Percentiles rank a stretch among this genome's conserved stretches.
Evolutionary conservation across 495 filamentous ascomycete species (phyloP).

Genomic region (Xylaria telfairii): DNA sequence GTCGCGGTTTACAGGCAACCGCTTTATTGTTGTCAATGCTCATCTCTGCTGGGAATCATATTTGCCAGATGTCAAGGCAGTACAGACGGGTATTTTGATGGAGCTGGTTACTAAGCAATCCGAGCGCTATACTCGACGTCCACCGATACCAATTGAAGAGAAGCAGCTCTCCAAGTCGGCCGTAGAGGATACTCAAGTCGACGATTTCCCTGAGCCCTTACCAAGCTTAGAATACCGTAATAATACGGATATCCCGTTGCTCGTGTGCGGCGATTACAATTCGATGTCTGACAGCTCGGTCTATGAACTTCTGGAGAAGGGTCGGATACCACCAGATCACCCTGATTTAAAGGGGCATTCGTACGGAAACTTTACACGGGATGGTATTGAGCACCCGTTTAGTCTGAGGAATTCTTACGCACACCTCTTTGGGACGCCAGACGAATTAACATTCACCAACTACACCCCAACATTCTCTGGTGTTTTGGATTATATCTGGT

Average conservation of each 20-base stretch:
- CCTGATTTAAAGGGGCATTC: conserved; percentile 70
- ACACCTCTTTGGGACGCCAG: conserved; percentile 65
- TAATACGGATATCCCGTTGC: conserved; percentile 84
- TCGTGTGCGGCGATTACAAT: conserved; percentile 97
- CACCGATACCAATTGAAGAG: conserved; percentile 68
- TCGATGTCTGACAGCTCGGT: conserved; percentile 83
- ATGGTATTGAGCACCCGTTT: conserved; percentile 94
- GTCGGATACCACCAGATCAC: conserved; percentile 73
- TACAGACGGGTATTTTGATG: conserved; percentile 94
- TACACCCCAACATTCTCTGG: conserved; percentile 90
- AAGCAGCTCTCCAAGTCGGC: conserved; percentile 76
- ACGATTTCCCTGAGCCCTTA: conserved; percentile 53
- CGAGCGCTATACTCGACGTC: conserved; percentile 78
- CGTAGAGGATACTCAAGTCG: conserved; percentile 43
- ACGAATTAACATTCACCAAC: conserved; percentile 93
- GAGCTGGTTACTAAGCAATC: conserved; percentile 84
- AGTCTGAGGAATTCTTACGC: conserved; percentile 87
- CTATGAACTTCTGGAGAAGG: conserved; percentile 83
- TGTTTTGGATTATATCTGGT: conserved; percentile 97
- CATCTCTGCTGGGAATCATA: conserved; percentile 94
- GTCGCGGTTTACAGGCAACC: conserved; percentile 82
- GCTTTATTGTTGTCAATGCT: conserved; percentile 89
- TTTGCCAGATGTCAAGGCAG: conserved; percentile 89
- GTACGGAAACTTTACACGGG: conserved; percentile 89
- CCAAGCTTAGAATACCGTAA: conserved; percentile 74